phyloP scores from a whole-genome alignment of 2,329 filamentous ascomycete species.

The Nakataea oryzae region DNA sequence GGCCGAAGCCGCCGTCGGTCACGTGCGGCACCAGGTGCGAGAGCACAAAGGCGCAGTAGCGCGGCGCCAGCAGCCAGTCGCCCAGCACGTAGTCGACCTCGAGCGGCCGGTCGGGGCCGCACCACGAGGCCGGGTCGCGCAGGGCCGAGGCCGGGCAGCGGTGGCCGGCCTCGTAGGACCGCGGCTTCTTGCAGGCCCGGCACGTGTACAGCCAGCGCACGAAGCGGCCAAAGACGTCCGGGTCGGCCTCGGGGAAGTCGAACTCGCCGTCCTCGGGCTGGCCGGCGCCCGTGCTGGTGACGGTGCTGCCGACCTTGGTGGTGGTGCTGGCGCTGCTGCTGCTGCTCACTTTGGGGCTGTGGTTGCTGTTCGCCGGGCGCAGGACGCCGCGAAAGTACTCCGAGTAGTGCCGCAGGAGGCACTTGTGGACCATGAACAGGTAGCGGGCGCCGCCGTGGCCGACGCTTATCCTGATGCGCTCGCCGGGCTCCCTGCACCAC shows the following conservation, averaged over 20 bases:
- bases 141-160: neutral
- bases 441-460: neutral
- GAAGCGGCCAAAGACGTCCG: constrained; percentile 7
- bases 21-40: constrained; percentile 7
- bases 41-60: constrained; percentile 6
- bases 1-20: neutral
- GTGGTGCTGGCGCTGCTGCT: neutral
- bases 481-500: neutral
- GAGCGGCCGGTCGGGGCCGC: neutral
- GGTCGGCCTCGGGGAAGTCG: constrained; percentile 6
- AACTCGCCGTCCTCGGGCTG: constrained; percentile 9
- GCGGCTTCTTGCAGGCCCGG: constrained; percentile 4
- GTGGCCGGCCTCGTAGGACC: constrained; percentile 2
- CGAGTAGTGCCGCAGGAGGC: constrained; percentile 7
- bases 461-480: constrained; percentile 3
- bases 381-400: constrained; percentile 5
- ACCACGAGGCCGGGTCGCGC: constrained; percentile 2
- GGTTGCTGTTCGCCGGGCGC: neutral
- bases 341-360: neutral
- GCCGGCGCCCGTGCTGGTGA: constrained; percentile 31
- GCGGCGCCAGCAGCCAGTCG: constrained; percentile 5
- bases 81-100: constrained; percentile 8
- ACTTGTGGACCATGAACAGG: constrained; percentile 6
- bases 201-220: constrained; percentile 9
- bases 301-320: constrained; percentile 28